Conservation (phyloP, 805 yeast species). For the Yarrowia hollandica region DNA sequence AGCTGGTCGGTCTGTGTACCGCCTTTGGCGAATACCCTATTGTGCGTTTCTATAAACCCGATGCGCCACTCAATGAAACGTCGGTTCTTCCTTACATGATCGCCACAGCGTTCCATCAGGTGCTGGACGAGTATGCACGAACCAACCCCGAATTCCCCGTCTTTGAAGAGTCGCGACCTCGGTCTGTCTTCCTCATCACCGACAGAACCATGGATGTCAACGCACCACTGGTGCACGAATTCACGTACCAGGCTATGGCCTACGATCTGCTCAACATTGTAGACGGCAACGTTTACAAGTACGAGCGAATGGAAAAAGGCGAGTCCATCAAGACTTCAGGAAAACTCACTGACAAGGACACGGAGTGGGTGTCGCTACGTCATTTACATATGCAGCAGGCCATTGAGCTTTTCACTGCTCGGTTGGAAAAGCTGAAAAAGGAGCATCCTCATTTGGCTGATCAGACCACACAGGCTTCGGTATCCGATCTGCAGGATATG, state of each 20-base stretch:
- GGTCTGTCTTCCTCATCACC: slow-evolving; percentile 70
- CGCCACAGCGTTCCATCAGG: slow-evolving; percentile 69
- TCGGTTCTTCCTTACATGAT: slow-evolving; percentile 63
- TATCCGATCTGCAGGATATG: slow-evolving; percentile 72
- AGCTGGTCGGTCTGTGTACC: slow-evolving; percentile 71
- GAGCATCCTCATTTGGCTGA: slow-evolving; percentile 78
- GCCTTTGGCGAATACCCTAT: slow-evolving; percentile 86
- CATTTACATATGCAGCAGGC: slow-evolving; percentile 77
- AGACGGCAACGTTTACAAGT: slow-evolving; percentile 53
- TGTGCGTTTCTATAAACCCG: slow-evolving; percentile 66
- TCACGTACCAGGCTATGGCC: slow-evolving; percentile 88
- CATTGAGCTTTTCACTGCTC: slow-evolving; percentile 57
- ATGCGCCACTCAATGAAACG: slow-evolving; percentile 44
- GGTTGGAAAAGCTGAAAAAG: slow-evolving; percentile 62
- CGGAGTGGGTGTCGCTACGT: slow-evolving; percentile 69
- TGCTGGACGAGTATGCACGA: slow-evolving; percentile 74
- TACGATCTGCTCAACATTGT: slow-evolving; percentile 61
- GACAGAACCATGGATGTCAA: slow-evolving; percentile 83
- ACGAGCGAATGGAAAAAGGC: slow-evolving; percentile 45
- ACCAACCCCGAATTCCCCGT: slow-evolving; percentile 59
- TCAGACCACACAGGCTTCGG: slow-evolving; percentile 59
- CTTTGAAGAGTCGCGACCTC: slow-evolving; percentile 51
- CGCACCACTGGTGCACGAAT: slow-evolving; percentile 86
- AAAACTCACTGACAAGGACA: slow-evolving; percentile 59
- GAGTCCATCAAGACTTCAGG: slow-evolving; percentile 46